Percentiles rank a stretch among this genome's conserved stretches.
phyloP scores from a whole-genome alignment of 2,329 filamentous ascomycete genomes.

The Diaporthe sp. region DNA sequence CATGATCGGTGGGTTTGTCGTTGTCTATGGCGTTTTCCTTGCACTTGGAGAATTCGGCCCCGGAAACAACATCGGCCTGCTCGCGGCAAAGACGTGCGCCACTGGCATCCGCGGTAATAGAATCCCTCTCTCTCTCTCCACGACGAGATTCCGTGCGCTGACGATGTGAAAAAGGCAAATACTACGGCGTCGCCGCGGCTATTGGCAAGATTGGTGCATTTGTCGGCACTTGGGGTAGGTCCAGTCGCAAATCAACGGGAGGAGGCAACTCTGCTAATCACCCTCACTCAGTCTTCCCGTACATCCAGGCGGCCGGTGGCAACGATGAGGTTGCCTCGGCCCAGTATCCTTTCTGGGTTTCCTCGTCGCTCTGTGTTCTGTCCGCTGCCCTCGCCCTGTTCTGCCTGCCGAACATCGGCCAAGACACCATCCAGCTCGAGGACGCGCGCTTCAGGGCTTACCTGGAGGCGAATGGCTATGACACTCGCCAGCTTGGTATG shows the following conservation, averaged over 20 bases:
- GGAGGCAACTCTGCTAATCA: neutral
- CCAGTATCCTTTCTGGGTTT: conserved; percentile 94
- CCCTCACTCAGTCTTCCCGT: conserved; percentile 70
- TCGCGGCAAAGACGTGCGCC: conserved; percentile 89
- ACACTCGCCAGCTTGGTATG: conserved; percentile 70
- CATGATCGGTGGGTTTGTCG: conserved; percentile 82
- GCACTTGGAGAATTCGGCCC: conserved; percentile 86
- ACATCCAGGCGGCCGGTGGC: conserved; percentile 75
- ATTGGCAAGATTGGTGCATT: conserved; percentile 86
- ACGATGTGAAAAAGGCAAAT: conserved; percentile 57
- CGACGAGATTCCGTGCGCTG: neutral
- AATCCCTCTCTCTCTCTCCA: neutral
- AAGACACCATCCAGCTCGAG: conserved; percentile 87
- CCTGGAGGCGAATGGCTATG: conserved; percentile 81
- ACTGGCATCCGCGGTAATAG: conserved; percentile 83
- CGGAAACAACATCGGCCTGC: conserved; percentile 90
- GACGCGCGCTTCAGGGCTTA: conserved; percentile 83
- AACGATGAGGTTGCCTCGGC: conserved; percentile 69
- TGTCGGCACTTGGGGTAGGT: conserved; percentile 77
- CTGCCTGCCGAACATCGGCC: conserved; percentile 81
- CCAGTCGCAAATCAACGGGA: neutral
- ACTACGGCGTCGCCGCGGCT: conserved; percentile 80
- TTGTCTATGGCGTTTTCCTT: conserved; percentile 85
- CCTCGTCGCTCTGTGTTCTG: conserved; percentile 81
- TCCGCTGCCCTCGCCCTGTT: conserved; percentile 76